Evolutionary conservation across 768 basidiomycete species (phyloP).

Genomic region (Roridomyces roridus): DNA sequence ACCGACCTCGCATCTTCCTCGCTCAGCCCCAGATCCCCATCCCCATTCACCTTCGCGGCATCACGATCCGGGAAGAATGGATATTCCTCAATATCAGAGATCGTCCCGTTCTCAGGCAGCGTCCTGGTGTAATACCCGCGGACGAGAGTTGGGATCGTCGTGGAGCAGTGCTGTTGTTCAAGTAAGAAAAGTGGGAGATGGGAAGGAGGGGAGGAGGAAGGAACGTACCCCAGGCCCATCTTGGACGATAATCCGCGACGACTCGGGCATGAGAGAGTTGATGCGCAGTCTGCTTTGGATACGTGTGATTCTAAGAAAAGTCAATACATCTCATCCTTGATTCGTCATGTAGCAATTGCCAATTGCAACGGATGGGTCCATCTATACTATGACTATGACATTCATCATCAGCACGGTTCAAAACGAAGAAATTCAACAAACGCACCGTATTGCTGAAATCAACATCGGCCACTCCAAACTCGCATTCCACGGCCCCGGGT

Average conservation of each 20-base stretch:
- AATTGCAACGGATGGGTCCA: slow-evolving; percentile 16
- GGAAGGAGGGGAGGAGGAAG: too few species aligned
- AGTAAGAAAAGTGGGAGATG: slow-evolving; percentile 21
- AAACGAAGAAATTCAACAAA: background rate
- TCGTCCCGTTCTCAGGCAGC: slow-evolving; percentile 20
- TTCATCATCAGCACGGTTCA: too few species aligned
- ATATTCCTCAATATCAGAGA: slow-evolving; percentile 13
- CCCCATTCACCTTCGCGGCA: background rate
- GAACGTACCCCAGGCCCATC: slow-evolving; percentile 27
- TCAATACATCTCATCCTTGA: background rate
- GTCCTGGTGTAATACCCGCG: slow-evolving; percentile 18
- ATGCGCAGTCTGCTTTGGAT: slow-evolving; percentile 27
- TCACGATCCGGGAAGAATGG: slow-evolving; percentile 14
- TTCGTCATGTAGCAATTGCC: background rate
- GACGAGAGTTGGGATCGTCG: slow-evolving; percentile 12
- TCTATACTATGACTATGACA: background rate
- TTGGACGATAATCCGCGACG: slow-evolving; percentile 28
- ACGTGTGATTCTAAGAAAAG: slow-evolving; percentile 26
- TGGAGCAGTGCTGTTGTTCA: slow-evolving; percentile 17
- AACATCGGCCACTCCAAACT: slow-evolving; percentile 32
- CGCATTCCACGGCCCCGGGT: slow-evolving; percentile 37
- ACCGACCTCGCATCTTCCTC: slow-evolving; percentile 9
- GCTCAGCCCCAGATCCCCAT: background rate
- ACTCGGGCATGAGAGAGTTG: slow-evolving; percentile 31
- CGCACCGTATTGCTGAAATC: slow-evolving; percentile 33